Evolutionary conservation across 169 alveolate species (phyloP).

Genomic region (Fabrea salina): DNA sequence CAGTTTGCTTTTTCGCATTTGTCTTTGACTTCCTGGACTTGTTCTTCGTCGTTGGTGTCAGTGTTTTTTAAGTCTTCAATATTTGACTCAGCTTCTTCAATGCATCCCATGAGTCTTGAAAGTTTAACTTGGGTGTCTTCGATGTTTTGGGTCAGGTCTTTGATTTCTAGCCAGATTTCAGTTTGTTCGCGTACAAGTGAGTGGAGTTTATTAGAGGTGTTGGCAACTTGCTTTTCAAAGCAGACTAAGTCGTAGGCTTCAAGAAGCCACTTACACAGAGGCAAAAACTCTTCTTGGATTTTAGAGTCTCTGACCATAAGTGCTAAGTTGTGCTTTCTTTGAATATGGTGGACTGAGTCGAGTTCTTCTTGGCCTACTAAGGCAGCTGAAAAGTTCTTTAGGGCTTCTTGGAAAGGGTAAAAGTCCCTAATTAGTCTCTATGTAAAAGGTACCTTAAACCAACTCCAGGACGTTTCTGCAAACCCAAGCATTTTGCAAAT

Average conservation of each 20-base stretch:
- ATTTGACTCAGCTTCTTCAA: conserved; percentile 17
- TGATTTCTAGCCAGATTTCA: background rate
- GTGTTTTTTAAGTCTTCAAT: background rate
- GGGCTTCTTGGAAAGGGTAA: background rate
- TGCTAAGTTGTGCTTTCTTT: conserved; percentile 16
- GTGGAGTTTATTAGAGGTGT: background rate
- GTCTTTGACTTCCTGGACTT: background rate
- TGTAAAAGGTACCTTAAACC: conserved; percentile 6
- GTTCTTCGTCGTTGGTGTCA: background rate
- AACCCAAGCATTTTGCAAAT: background rate
- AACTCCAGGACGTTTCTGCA: background rate
- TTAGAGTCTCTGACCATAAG: background rate
- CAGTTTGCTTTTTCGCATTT: conserved; percentile 12
- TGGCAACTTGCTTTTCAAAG: background rate
- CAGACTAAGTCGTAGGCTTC: background rate
- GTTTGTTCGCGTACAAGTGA: background rate
- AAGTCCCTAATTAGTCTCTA: conserved; percentile 9
- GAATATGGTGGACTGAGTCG: background rate
- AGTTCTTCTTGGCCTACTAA: background rate
- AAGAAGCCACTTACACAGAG: background rate
- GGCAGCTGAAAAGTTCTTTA: background rate
- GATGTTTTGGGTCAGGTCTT: background rate
- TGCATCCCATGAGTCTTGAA: background rate
- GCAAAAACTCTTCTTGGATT: conserved; percentile 1
- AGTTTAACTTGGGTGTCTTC: background rate